phyloP scores from a whole-genome alignment of 305 asterid genomes.

The Striga hermonthica region DNA sequence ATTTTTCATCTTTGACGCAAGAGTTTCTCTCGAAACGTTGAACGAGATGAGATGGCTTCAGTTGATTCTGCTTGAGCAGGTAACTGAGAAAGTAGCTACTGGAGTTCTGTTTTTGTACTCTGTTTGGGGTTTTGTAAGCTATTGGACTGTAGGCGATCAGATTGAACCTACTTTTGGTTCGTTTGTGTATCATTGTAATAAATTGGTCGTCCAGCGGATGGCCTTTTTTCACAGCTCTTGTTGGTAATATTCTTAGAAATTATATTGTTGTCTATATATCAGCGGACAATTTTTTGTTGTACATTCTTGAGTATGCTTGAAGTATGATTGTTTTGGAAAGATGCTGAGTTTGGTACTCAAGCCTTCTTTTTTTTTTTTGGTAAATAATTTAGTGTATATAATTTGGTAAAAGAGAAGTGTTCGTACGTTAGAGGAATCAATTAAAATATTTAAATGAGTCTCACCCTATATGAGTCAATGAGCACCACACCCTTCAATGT shows the following conservation, averaged over 20 bases:
- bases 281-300: background rate
- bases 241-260: background rate
- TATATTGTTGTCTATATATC: background rate
- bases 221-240: too few species aligned
- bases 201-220: too few species aligned
- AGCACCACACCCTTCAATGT: too few species aligned
- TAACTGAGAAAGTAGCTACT: background rate
- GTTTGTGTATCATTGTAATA: too few species aligned
- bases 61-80: background rate
- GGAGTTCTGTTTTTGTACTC: background rate
- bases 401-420: too few species aligned
- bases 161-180: background rate
- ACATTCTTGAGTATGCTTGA: background rate
- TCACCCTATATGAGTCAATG: too few species aligned
- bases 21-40: background rate
- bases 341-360: background rate
- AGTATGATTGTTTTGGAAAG: background rate
- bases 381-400: too few species aligned
- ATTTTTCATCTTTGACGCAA: conserved; percentile 5
- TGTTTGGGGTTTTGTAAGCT: background rate
- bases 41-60: background rate
- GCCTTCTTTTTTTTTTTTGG: too few species aligned
- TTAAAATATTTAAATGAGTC: too few species aligned
- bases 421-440: too few species aligned
- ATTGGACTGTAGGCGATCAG: background rate